Percentiles rank a stretch among this genome's conserved stretches.
Evolutionary conservation across 306 rosid species (phyloP).

Genomic region (Quercus engelmannii): DNA sequence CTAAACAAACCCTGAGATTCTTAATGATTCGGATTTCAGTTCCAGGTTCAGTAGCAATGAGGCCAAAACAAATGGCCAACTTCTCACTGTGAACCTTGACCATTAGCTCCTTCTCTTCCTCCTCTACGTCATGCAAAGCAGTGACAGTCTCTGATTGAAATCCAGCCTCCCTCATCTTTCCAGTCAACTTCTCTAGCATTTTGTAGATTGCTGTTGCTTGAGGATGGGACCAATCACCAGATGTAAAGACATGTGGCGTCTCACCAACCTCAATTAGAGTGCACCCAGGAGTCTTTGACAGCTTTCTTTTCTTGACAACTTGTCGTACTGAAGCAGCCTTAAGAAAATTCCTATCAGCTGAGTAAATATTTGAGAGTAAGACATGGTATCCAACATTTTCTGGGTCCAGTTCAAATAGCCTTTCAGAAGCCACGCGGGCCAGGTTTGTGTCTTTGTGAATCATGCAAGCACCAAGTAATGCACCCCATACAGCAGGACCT

Average conservation of each 20-base stretch:
- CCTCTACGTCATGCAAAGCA: constrained; percentile 94
- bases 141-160: constrained; percentile 65
- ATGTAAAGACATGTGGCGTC: constrained; percentile 62
- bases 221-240: constrained; percentile 81
- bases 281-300: constrained; percentile 86
- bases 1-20: constrained; percentile 95
- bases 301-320: constrained; percentile 66
- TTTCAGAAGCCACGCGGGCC: constrained; percentile 74
- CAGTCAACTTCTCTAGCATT: constrained; percentile 76
- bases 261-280: constrained; percentile 83
- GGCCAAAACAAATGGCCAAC: constrained; percentile 89
- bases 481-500: constrained; percentile 89
- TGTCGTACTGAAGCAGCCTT: constrained; percentile 88
- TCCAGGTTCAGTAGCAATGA: constrained; percentile 73
- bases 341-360: constrained; percentile 75
- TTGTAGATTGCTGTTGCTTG: constrained; percentile 64
- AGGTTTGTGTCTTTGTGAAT: constrained; percentile 69
- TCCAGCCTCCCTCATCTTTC: constrained; percentile 83
- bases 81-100: constrained; percentile 91
- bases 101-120: constrained; percentile 91
- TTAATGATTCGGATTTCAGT: constrained; percentile 84
- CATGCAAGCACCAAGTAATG: constrained; percentile 91
- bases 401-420: constrained; percentile 74
- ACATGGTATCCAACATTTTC: constrained; percentile 77
- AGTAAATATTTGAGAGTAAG: constrained; percentile 78